phyloP scores from a whole-genome alignment of 805 yeast genomes.

The Candida anglica region DNA sequence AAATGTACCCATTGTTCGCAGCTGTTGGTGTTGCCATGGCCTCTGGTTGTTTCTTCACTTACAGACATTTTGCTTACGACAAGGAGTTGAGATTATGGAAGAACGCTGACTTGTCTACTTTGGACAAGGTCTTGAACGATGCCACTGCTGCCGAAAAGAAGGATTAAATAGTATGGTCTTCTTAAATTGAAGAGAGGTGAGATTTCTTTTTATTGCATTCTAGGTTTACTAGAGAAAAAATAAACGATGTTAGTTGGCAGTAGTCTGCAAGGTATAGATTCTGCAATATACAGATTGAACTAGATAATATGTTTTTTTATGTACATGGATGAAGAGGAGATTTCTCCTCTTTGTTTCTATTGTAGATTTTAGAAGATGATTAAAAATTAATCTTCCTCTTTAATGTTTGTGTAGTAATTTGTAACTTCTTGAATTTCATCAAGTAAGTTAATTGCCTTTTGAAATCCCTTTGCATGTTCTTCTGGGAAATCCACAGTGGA shows the following conservation, averaged over 20 bases:
- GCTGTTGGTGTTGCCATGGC: constrained; percentile 38
- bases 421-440: constrained; percentile 85
- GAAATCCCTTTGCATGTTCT: constrained; percentile 48
- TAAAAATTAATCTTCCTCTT: constrained; percentile 20
- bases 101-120: constrained; percentile 39
- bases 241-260: no score
- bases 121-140: constrained; percentile 39
- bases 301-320: no score
- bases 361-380: no score
- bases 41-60: constrained; percentile 40
- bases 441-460: constrained; percentile 54
- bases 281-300: no score
- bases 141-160: no score
- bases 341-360: no score
- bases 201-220: no score
- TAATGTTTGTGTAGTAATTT: constrained; percentile 69
- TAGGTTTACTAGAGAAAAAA: no score
- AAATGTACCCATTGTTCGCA: constrained; percentile 45
- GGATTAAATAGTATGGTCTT: no score
- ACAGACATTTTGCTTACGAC: constrained; percentile 46
- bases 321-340: no score
- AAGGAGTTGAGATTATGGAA: constrained; percentile 44
- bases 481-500: constrained; percentile 51
- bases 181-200: no score
- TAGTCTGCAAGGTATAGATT: no score